Conservation (phyloP, 1,284 basidiomycete genomes). For the Leccinum fallax region DNA sequence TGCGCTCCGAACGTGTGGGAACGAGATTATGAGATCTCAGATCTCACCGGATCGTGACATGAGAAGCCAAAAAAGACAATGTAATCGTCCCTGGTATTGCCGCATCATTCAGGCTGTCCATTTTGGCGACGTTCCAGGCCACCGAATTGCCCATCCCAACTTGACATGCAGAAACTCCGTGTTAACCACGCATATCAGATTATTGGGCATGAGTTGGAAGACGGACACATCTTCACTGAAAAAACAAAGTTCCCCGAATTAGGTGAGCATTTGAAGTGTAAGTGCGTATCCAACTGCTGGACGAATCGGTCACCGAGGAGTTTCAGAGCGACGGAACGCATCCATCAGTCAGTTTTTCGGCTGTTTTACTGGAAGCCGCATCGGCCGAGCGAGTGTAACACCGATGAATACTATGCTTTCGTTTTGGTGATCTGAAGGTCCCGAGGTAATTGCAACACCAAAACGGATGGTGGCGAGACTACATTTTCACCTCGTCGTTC, state of each 20-base stretch:
- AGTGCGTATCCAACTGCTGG: background rate
- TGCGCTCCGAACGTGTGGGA: too few species aligned
- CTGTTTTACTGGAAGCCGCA: background rate
- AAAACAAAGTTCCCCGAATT: background rate
- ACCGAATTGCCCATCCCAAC: background rate
- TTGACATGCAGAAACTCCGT: background rate
- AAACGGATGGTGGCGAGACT: background rate
- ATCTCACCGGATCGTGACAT: background rate
- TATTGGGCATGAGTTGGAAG: background rate
- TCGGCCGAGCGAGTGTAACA: too few species aligned
- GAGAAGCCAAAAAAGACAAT: background rate
- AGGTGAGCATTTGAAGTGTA: background rate
- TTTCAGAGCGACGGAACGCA: background rate
- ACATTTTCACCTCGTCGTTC: background rate
- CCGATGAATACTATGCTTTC: too few species aligned
- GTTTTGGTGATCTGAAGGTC: too few species aligned
- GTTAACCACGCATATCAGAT: background rate
- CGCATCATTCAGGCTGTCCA: background rate
- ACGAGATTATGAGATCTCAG: background rate
- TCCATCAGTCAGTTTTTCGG: background rate
- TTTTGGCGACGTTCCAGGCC: background rate
- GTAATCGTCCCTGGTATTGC: background rate
- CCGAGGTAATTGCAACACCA: too few species aligned
- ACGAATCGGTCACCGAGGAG: background rate
- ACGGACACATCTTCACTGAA: background rate